Base-by-base conservation (phyloP, 1,284 basidiomycete genomes). In the Cutaneotrichosporon sp. region DNA sequence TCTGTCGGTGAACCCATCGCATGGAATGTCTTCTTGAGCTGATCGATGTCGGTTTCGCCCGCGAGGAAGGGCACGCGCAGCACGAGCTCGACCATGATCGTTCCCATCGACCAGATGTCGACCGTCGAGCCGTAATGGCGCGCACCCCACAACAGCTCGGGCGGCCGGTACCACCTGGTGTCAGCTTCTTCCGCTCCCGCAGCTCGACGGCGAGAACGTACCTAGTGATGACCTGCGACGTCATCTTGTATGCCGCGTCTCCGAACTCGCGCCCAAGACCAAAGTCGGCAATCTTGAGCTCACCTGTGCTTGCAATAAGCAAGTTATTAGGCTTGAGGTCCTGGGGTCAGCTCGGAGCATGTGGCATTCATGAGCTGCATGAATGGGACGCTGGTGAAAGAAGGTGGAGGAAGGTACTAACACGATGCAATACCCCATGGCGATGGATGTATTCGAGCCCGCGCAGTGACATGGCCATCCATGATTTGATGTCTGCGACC, bases 291-390 rank as follows among this genome's bases (percentile, higher is more conserved):
- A 99, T 87, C 81, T 99, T 99, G 68, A 99, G 88, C 63, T 92
- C 89, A 0, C 97, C 97, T 58, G 91, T 86, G 0, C 90, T 87
- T 0, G 92, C 88, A 63, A 99, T 92, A 70, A 99, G 88, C 83
- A 99, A 86, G 82, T 99, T 99, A 82, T 98, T 99, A 4, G 97
- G 96, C 80, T 99, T 99, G 72, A 99, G 81, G 85, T 99, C 97
- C 93, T 97, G 75, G 21, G 40, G 61, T 70, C 56, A 68, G 66
- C 62, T 38, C 13, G 7, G 11, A 3, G 8, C 18, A 18, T 5
- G 8, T 9, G 8, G 8, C 0, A 7, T 40, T 47, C 2, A 31
- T 14, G 21, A 11, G 3, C n/a, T 7, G 8, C 26, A 13, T 2
- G 11, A 1, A 18, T 8, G 10, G 36, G 32, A 10, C 38, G 40